Base-by-base conservation (phyloP, 495 filamentous ascomycete genomes). In the Aspergillus taichungensis region DNA sequence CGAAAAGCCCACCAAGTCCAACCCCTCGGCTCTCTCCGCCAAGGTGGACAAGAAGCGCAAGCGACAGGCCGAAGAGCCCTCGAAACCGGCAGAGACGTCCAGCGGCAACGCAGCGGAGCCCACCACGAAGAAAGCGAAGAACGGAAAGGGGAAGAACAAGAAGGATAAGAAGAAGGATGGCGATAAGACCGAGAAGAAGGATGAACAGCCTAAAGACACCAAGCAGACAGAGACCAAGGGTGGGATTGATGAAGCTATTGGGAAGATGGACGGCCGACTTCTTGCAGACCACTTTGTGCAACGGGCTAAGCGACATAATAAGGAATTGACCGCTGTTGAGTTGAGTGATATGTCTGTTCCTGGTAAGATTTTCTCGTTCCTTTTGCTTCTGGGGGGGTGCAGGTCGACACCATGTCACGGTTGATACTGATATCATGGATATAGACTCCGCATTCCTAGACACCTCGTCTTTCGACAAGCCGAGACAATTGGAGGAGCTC, bases 231-330 rank as follows among this genome's bases (percentile, higher is more conserved):
- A 84, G 45, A 62, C 70, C n/a, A 66, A 73, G 42, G 61, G 63
- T n/a, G 78, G 80, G n/a, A 64, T 95, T 45, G 91, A 96, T 62
- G 76, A 76, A 50, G 82, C 84, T 0, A 87, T 96, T 59, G 78
- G 79, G 27, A 74, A 78, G 30, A 86, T 98, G 81, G 85, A 95
- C 50, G 81, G 76, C 38, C 75, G 77, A 44, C 68, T 97, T 31
- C 61, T 95, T n/a, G 85, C 90, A 0, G 92, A 97, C 61, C 80
- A 94, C 60, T 64, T 95, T 47, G 81, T 79, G n/a, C 80, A 91
- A 56, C 78, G 83, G 54, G 82, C 82, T 33, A 79, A 76, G 52
- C 75, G 80, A n/a, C 90, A 86, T 52, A 83, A 87, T 28, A 82
- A 79, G 31, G 78, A 90, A 37, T 59, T 96, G 39, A 94, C 83